These are phyloP conservation scores for Funneliformis geosporum DNA, from an alignment of 192 early-diverging fungal species.

Conservation along the genomic window DNA sequence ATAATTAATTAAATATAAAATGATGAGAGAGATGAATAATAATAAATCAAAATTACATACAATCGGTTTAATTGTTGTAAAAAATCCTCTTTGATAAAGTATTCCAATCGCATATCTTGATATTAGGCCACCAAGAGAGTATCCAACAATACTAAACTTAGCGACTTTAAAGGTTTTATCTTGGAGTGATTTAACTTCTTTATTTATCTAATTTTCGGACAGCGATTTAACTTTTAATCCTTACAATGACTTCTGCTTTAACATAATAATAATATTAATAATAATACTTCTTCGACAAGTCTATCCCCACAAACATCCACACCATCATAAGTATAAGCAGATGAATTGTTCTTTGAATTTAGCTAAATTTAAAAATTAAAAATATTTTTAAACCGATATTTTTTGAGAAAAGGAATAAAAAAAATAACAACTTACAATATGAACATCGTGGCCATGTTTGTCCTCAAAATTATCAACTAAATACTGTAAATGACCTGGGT, in stretches of 20 bases:
- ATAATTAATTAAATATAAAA: background rate
- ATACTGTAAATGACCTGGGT: slow-evolving; percentile 24
- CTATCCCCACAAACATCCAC: slow-evolving; percentile 57
- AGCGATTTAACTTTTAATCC: background rate
- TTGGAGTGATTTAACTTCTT: slow-evolving; percentile 41
- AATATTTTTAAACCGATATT: background rate
- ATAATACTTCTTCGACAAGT: slow-evolving; percentile 46
- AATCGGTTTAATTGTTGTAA: slow-evolving; percentile 46
- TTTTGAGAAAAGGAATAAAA: background rate
- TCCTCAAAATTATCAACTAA: slow-evolving; percentile 5
- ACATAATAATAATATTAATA: background rate
- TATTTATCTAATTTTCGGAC: background rate
- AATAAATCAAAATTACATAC: slow-evolving; percentile 32
- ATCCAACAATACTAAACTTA: slow-evolving; percentile 51
- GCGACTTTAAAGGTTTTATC: slow-evolving; percentile 33
- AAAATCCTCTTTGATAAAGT: slow-evolving; percentile 51
- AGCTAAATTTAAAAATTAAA: slow-evolving; percentile 38
- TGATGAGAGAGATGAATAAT: background rate
- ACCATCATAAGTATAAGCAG: slow-evolving; percentile 56
- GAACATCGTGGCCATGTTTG: slow-evolving; percentile 4
- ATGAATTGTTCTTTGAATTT: slow-evolving; percentile 48
- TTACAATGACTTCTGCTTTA: no score
- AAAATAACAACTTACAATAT: slow-evolving; percentile 4
- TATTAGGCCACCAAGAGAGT: slow-evolving; percentile 61
- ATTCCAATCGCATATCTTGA: slow-evolving; percentile 52